Base-by-base conservation (phyloP, 1,139 yeast genomes). In the Meyerozyma sp. region DNA sequence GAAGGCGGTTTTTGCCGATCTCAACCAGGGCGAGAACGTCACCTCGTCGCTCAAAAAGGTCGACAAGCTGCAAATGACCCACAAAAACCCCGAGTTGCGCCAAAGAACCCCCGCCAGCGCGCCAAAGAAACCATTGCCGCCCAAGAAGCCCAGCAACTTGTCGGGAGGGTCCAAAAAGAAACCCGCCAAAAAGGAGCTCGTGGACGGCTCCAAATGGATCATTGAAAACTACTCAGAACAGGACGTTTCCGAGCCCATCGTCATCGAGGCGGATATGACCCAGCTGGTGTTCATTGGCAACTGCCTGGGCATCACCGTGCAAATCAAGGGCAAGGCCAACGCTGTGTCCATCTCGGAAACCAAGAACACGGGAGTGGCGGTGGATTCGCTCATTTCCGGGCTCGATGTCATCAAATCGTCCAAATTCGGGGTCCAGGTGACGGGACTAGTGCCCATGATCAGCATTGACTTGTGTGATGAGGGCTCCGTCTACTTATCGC, bases 41-140 rank as follows among this genome's bases (percentile, higher is more conserved):
- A 91, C 98, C 2, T 72, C 91, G 26, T 87, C 90, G 5, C 79
- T 94, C 56, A 88, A 84, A 61, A 93, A 93, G 65, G 98, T 93
- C 38, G 97, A 90, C 54, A 87, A 82, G 66, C 84, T 95, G 16
- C 87, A 90, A 66, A 89, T 88, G 94, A 89, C 96, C 28, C 97
- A 90, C 66, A 91, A 90, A 68, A 90, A 90, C 64, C 97, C 97
- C 5, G 84, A 74, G 37, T 71, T 89, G 54, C 83, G 95, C 58
- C 75, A 73, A 9, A 61, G 75, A 2, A 65, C 74, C 0, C 46
- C 68, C 1, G 59, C 61, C 11, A 63, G 73, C 4, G 65, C 71
- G 3, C 55, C 65, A 2, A 79, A 77, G 53, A 66, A 74, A 18
- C 81, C 82, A 4, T 65, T 70, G 4, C 83, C 82, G 30, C 94